Evolutionary conservation across 129 eudicot species (phyloP).

Genomic region (Flaveria linearis): DNA sequence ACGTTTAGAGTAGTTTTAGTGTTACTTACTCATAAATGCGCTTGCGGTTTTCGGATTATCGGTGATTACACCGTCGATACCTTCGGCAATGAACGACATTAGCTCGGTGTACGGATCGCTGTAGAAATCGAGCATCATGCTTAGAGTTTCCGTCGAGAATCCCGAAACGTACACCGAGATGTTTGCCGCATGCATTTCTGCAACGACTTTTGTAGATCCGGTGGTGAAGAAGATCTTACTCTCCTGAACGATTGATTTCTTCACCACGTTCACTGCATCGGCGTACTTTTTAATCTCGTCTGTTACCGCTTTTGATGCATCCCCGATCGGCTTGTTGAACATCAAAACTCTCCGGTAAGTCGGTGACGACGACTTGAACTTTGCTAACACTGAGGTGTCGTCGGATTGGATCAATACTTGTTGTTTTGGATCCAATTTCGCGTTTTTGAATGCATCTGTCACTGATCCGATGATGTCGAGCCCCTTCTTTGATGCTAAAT

Average conservation of each 20-base stretch:
- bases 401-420: slow-evolving; percentile 73
- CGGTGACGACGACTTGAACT: slow-evolving; percentile 49
- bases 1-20: slow-evolving; percentile 13
- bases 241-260: slow-evolving; percentile 39
- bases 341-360: slow-evolving; percentile 53
- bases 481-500: slow-evolving; percentile 73
- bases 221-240: slow-evolving; percentile 36
- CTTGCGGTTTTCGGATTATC: slow-evolving; percentile 79
- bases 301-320: slow-evolving; percentile 45
- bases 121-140: slow-evolving; percentile 58
- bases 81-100: slow-evolving; percentile 43
- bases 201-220: slow-evolving; percentile 46
- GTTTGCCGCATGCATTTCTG: slow-evolving; percentile 67
- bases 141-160: slow-evolving; percentile 58
- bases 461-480: slow-evolving; percentile 54
- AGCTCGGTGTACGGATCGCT: slow-evolving; percentile 78
- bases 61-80: slow-evolving; percentile 69
- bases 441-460: slow-evolving; percentile 52
- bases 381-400: slow-evolving; percentile 68
- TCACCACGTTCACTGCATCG: slow-evolving; percentile 58
- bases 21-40: slow-evolving; percentile 66
- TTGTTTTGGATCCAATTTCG: slow-evolving; percentile 63
- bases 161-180: slow-evolving; percentile 64
- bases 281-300: slow-evolving; percentile 71
- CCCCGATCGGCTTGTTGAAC: slow-evolving; percentile 42